Evolutionary conservation across 495 filamentous ascomycete genomes (phyloP).

Genomic region (Evernia prunastri): DNA sequence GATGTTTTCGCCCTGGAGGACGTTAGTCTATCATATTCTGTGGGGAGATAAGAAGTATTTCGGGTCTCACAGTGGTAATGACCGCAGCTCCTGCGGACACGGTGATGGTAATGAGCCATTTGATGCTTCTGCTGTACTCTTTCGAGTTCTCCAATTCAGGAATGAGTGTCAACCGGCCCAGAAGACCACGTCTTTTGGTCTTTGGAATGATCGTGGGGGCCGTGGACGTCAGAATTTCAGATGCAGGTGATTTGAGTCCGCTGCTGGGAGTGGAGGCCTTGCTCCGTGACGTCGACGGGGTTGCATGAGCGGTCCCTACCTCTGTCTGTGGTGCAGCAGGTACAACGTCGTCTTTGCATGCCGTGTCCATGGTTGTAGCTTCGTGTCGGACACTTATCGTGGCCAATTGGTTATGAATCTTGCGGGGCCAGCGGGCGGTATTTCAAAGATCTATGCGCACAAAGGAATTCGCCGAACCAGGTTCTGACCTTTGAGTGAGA

Average conservation of each 20-base stretch:
- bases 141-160: conserved; percentile 28
- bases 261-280: not conserved
- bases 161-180: not conserved
- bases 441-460: not conserved
- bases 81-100: conserved; percentile 72
- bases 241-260: not conserved
- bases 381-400: not conserved
- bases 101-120: conserved; percentile 80
- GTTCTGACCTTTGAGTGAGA: not conserved
- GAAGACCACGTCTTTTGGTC: not conserved
- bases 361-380: not conserved
- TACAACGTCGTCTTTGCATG: not conserved
- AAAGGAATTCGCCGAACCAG: not conserved
- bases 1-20: not conserved
- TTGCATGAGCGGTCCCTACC: not conserved
- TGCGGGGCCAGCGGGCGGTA: not conserved
- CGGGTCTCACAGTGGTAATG: conserved; percentile 77
- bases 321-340: not conserved
- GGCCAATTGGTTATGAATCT: not conserved
- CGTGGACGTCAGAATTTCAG: not conserved
- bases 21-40: not conserved
- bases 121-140: conserved; percentile 61
- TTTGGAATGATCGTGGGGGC: not conserved
- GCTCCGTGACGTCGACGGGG: not conserved
- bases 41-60: conserved; percentile 42